Evolutionary conservation across 345 rosid species (phyloP).

Genomic region (Gossypium mustelinum): DNA sequence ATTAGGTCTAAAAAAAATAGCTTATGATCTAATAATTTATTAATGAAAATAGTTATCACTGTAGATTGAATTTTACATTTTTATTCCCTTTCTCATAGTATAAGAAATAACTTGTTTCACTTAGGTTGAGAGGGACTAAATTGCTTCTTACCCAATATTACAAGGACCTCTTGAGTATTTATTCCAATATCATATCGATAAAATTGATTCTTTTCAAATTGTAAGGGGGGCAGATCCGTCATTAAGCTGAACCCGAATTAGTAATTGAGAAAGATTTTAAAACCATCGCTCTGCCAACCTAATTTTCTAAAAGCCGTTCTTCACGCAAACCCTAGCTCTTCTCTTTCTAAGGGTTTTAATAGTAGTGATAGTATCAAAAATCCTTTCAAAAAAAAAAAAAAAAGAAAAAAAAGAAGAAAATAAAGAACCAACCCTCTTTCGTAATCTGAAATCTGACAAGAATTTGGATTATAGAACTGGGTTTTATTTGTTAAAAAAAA

Average conservation of each 20-base stretch:
- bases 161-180: no score
- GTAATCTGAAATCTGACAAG: not conserved
- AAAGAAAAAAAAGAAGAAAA: not conserved
- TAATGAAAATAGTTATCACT: no score
- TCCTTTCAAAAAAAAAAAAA: not conserved
- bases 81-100: no score
- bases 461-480: not conserved
- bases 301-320: constrained; percentile 11
- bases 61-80: no score
- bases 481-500: not conserved
- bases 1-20: no score
- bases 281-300: constrained; percentile 43
- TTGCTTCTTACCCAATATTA: no score
- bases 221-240: constrained; percentile 15
- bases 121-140: no score
- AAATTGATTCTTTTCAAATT: no score
- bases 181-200: no score
- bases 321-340: constrained; percentile 36
- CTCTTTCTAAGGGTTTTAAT: constrained; percentile 21
- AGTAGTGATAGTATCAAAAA: not conserved
- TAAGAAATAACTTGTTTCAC: no score
- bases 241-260: not conserved
- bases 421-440: not conserved
- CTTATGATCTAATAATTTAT: no score
- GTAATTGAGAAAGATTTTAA: constrained; percentile 27